Percentiles rank a stretch among this genome's conserved stretches.
phyloP scores from a whole-genome alignment of 1,284 basidiomycete species.

The Psilocybe mexicana region DNA sequence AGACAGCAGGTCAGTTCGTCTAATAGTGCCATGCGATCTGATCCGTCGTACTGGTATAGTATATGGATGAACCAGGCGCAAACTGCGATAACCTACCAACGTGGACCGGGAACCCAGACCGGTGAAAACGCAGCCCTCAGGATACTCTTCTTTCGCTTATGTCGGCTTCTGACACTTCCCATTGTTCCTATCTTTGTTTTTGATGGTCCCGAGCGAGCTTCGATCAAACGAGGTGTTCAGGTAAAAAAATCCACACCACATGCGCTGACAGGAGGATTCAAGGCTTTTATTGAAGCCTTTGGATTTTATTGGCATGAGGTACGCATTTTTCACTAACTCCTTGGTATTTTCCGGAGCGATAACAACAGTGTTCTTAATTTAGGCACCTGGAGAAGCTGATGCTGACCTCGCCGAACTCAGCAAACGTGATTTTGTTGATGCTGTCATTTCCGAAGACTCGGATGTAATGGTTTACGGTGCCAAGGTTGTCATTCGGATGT shows the following conservation, averaged over 20 bases:
- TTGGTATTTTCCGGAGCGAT: not conserved
- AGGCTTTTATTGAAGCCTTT: conserved; percentile 24
- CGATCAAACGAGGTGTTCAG: conserved; percentile 20
- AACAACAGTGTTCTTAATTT: not conserved
- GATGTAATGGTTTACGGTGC: conserved; percentile 30
- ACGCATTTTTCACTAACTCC: conserved; percentile 4
- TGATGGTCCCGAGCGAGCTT: conserved; percentile 27
- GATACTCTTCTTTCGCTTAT: conserved; percentile 22
- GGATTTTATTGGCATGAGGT: conserved; percentile 26
- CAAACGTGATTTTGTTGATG: conserved; percentile 22
- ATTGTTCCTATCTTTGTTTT: conserved; percentile 27
- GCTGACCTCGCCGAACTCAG: conserved; percentile 32
- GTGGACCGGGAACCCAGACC: conserved; percentile 8
- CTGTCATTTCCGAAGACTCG: conserved; percentile 27
- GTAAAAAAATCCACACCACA: conserved; percentile 16
- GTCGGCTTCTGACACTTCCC: conserved; percentile 16
- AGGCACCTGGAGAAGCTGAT: conserved; percentile 34
- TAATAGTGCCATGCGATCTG: too few relatives aligned
- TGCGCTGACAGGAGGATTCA: conserved; percentile 19
- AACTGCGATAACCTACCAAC: conserved; percentile 1
- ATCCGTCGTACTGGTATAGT: conserved; percentile 5
- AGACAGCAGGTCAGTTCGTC: too few relatives aligned
- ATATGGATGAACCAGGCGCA: conserved; percentile 18
- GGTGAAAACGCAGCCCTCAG: conserved; percentile 27
- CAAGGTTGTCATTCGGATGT: conserved; percentile 10